Percentiles rank a stretch among this genome's conserved stretches.
Evolutionary conservation across 148 eudicot species (phyloP).

Genomic region (Vaccinium darrowii): DNA sequence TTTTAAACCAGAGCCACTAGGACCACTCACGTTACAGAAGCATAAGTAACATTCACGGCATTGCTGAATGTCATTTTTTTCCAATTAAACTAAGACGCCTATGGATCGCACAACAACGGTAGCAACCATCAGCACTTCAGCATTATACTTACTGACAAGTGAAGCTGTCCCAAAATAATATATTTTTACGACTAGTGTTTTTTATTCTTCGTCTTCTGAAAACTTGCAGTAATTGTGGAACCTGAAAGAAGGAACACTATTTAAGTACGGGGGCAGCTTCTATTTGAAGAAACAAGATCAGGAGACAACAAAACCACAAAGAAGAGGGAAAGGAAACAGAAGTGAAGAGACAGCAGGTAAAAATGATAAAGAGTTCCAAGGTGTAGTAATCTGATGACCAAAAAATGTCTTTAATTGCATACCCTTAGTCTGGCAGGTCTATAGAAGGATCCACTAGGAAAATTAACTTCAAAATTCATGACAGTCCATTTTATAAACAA

Average conservation of each 20-base stretch:
- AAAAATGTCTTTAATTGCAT: constrained; percentile 21
- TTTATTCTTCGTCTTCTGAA: constrained; percentile 72
- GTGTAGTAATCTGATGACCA: neutral
- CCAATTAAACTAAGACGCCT: neutral
- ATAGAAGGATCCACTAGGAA: constrained; percentile 87
- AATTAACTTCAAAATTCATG: constrained; percentile 36
- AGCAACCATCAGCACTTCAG: constrained; percentile 15
- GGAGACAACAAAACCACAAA: constrained; percentile 11
- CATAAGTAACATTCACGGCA: neutral
- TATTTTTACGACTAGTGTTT: constrained; percentile 77
- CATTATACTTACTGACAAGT: constrained; percentile 80
- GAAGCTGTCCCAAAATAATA: constrained; percentile 72
- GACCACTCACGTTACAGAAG: neutral
- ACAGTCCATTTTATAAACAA: too few species aligned
- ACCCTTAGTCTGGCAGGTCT: constrained; percentile 98
- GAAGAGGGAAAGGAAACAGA: constrained; percentile 1
- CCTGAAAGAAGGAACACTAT: constrained; percentile 42
- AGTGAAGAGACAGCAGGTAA: neutral
- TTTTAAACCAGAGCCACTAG: neutral
- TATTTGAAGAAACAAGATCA: constrained; percentile 18
- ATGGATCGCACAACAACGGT: neutral
- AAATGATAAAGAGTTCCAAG: neutral
- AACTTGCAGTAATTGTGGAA: constrained; percentile 90
- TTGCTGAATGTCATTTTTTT: neutral
- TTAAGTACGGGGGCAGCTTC: neutral